Conservation (phyloP, 2,329 filamentous ascomycete species). For the Fusarium tricinctum region DNA sequence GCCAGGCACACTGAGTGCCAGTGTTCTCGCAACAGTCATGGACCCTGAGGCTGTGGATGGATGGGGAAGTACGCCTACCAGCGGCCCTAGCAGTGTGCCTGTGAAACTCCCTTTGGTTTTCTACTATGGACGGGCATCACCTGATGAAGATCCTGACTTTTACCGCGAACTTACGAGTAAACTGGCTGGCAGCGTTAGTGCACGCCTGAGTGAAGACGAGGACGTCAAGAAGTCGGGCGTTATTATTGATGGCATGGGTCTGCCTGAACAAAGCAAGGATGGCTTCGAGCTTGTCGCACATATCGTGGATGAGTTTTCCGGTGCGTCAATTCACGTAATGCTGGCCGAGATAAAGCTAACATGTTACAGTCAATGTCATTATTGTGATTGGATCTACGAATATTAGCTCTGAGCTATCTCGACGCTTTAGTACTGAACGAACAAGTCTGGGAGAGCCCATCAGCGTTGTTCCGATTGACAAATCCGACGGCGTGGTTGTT, state of each 20-base stretch:
- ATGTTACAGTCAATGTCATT: constrained; percentile 81
- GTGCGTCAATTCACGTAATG: constrained; percentile 48
- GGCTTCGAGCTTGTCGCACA: constrained; percentile 85
- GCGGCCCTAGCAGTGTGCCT: constrained; percentile 87
- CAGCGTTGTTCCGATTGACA: constrained; percentile 82
- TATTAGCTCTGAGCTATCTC: constrained; percentile 80
- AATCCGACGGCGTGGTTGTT: constrained; percentile 87
- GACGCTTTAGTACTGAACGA: constrained; percentile 72
- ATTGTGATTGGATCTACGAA: constrained; percentile 85
- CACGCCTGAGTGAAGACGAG: constrained; percentile 81
- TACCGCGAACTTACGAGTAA: constrained; percentile 82
- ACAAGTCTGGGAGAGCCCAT: constrained; percentile 76
- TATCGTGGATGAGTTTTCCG: constrained; percentile 71
- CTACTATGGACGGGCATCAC: constrained; percentile 81
- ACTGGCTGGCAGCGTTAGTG: constrained; percentile 83
- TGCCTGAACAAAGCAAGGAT: constrained; percentile 74
- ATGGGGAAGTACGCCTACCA: constrained; percentile 92
- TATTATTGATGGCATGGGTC: constrained; percentile 85
- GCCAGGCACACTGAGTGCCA: constrained; percentile 86
- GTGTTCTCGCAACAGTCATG: constrained; percentile 88
- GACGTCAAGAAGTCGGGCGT: constrained; percentile 80
- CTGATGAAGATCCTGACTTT: constrained; percentile 78
- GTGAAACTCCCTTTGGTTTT: constrained; percentile 94
- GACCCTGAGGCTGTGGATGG: constrained; percentile 84
- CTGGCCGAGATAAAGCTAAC: constrained; percentile 24